Evolutionary conservation across 2,329 filamentous ascomycete genomes (phyloP).

Genomic region (Colletotrichum melonis): DNA sequence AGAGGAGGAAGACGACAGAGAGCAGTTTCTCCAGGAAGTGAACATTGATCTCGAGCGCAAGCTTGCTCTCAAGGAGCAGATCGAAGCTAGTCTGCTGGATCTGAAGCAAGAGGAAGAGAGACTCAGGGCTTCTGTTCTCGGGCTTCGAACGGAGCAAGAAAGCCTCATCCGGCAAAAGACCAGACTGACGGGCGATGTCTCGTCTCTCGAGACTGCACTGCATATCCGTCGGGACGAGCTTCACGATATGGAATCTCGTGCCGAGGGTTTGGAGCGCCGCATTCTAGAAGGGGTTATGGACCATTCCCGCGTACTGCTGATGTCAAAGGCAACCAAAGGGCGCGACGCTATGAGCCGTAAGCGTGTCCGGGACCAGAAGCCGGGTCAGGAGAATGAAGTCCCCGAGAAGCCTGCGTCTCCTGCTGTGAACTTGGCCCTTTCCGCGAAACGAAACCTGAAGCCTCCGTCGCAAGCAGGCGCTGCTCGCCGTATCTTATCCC

Average conservation of each 20-base stretch:
- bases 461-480: constrained; percentile 63
- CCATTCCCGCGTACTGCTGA: constrained; percentile 90
- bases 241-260: constrained; percentile 88
- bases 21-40: constrained; percentile 83
- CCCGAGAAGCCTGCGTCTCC: constrained; percentile 39
- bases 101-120: constrained; percentile 64
- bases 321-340: constrained; percentile 71
- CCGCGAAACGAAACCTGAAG: constrained; percentile 60
- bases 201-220: constrained; percentile 90
- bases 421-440: constrained; percentile 65
- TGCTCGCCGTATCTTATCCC: constrained; percentile 85
- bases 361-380: constrained; percentile 60
- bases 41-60: constrained; percentile 84
- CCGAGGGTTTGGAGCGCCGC: constrained; percentile 88
- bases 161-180: constrained; percentile 82
- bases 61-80: constrained; percentile 71
- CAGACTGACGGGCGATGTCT: constrained; percentile 85
- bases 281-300: constrained; percentile 97
- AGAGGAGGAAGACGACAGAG: constrained; percentile 82
- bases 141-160: constrained; percentile 77
- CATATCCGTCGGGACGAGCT: constrained; percentile 91
- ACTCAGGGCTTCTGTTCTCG: constrained; percentile 65
- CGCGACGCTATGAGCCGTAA: constrained; percentile 70
- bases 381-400: constrained; percentile 41
- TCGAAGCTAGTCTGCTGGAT: constrained; percentile 65